phyloP scores from a whole-genome alignment of 2,329 filamentous ascomycete species.

The Pestalotiopsis sp. region DNA sequence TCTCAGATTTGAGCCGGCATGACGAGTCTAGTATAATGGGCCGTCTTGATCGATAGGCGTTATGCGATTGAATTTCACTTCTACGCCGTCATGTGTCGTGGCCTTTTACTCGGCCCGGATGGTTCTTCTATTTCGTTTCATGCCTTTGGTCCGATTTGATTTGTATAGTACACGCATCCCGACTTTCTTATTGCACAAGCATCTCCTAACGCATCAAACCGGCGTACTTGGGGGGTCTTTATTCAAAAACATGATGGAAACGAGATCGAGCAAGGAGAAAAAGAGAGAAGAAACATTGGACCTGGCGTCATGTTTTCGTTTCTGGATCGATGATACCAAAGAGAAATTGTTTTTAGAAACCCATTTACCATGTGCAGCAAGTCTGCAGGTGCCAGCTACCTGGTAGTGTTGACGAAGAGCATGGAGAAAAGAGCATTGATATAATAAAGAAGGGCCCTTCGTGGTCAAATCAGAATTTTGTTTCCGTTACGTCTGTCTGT shows the following conservation, averaged over 20 bases:
- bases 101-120: background rate
- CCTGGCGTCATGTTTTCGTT: conserved; percentile 7
- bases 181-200: background rate
- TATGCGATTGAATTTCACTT: background rate
- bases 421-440: background rate
- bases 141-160: background rate
- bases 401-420: background rate
- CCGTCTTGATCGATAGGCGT: background rate
- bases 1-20: background rate
- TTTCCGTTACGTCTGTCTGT: background rate
- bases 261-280: background rate
- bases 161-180: conserved; percentile 7
- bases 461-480: background rate
- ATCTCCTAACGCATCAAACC: background rate
- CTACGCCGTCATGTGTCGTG: background rate
- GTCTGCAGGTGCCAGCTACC: background rate
- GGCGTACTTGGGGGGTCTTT: conserved; percentile 2
- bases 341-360: background rate
- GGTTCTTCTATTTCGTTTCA: background rate
- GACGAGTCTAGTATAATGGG: background rate
- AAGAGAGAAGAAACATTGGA: background rate
- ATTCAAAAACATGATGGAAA: conserved; percentile 5
- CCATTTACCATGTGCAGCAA: background rate
- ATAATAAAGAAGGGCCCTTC: background rate
- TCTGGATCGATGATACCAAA: conserved; percentile 3